Evolutionary conservation across 441 rosid genomes (phyloP).

Genomic region (Viola pubescens): DNA sequence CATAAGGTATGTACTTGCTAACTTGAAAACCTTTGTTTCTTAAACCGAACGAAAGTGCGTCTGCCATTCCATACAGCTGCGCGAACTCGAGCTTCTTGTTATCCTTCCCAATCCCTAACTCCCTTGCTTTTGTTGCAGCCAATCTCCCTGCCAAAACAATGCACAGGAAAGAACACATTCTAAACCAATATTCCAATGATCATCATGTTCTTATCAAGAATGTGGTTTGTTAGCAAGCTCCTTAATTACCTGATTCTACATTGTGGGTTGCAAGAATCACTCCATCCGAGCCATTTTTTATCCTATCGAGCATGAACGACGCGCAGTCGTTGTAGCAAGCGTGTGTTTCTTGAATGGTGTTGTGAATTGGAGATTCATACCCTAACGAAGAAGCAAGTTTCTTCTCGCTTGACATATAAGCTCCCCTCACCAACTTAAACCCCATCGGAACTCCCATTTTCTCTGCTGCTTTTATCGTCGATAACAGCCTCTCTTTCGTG

Average conservation of each 20-base stretch:
- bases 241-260: slow-evolving; percentile 46
- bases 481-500: slow-evolving; percentile 46
- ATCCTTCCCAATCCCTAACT: slow-evolving; percentile 47
- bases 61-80: slow-evolving; percentile 86
- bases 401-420: slow-evolving; percentile 68
- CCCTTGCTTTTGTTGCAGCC: slow-evolving; percentile 49
- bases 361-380: slow-evolving; percentile 61
- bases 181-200: neutral
- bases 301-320: slow-evolving; percentile 49
- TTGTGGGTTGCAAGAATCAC: slow-evolving; percentile 78
- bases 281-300: slow-evolving; percentile 35
- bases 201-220: neutral
- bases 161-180: neutral
- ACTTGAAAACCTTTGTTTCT: slow-evolving; percentile 79
- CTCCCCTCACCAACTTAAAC: slow-evolving; percentile 74
- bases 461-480: slow-evolving; percentile 42
- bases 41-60: slow-evolving; percentile 60
- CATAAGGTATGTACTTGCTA: slow-evolving; percentile 83
- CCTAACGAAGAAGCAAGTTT: slow-evolving; percentile 58
- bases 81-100: slow-evolving; percentile 64
- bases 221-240: neutral
- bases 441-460: slow-evolving; percentile 62
- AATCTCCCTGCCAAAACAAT: slow-evolving; percentile 35
- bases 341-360: slow-evolving; percentile 56
- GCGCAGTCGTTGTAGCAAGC: slow-evolving; percentile 66